Evolutionary conservation across 495 filamentous ascomycete genomes (phyloP), one percentile per base, ranked within the genome.

Genomic region (Usnea hakonensis): DNA sequence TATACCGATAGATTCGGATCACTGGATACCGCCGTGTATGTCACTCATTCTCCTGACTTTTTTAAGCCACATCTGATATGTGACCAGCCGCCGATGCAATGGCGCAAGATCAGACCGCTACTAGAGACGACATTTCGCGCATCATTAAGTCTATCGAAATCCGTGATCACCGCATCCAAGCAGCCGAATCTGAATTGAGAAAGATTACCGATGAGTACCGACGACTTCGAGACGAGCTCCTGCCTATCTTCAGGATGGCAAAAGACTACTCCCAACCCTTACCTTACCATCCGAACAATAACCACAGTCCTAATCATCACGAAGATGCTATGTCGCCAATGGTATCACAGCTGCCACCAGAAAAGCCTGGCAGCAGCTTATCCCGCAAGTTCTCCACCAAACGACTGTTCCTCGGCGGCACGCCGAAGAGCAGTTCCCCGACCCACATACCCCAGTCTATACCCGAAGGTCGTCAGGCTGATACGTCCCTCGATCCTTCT

Each of bases 21-120:
- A 97, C 70, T 98, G 96, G 74, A 86, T 97, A 55, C 95, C 94
- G 41, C 81, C 92, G 35, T 92, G 92, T 97, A 86, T 65, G 90
- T 80, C 28, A 30, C 56, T 30, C 30, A 36, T 26, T 37, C 44
- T 28, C 5, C 2, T 30, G 17, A 41, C 26, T 35, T n/a, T 61
- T 26, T 50, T 30, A 30, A 63, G 57, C 58, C 44, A 61, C 63
- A 17, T 50, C 63, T 75, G 68, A 63, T 58, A 61, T 8, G 13
- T 38, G 21, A 8, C 5, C 69, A 93, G 93, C 94, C 59, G 94
- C 91, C 74, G 94, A 96, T 68, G 89, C 88, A 65, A 89, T 90
- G 69, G 85, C 87, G 57, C 85, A 86, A 62, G 91, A 94, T 68
- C 85, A 90, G 57, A 87, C 85, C 53, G 92, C 94, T 0, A 94